Conservation (phyloP, 2,329 filamentous ascomycete species). For the Dendrostoma leiphaemia region DNA sequence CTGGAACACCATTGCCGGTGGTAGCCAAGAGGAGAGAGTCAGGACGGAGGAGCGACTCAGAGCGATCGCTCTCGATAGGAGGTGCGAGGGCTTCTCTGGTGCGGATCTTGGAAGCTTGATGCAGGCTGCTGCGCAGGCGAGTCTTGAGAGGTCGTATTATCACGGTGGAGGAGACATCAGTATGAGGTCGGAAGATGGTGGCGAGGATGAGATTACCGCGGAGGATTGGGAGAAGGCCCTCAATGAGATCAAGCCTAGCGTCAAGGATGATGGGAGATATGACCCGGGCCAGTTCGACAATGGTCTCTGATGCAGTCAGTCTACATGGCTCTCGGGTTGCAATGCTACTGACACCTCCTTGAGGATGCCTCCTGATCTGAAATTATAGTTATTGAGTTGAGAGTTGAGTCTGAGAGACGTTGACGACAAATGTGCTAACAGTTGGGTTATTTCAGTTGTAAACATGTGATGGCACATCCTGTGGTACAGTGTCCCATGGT, state of each 20-base stretch:
- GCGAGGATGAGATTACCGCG: constrained; percentile 31
- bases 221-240: constrained; percentile 55
- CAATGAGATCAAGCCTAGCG: constrained; percentile 46
- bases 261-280: constrained; percentile 44
- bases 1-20: constrained; percentile 49
- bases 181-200: constrained; percentile 22
- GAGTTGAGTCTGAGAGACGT: too few species aligned
- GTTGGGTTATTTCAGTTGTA: too few species aligned
- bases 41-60: constrained; percentile 40
- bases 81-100: constrained; percentile 76
- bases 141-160: constrained; percentile 30
- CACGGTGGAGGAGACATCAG: constrained; percentile 16
- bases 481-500: too few species aligned
- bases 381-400: too few species aligned
- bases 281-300: constrained; percentile 19
- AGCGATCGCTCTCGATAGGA: constrained; percentile 60
- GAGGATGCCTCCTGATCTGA: too few species aligned
- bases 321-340: too few species aligned
- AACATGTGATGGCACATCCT: too few species aligned
- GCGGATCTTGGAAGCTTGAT: constrained; percentile 59
- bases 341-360: too few species aligned
- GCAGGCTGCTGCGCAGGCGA: constrained; percentile 36
- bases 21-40: constrained; percentile 28
- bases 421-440: too few species aligned
- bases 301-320: background rate